Percentiles rank a stretch among this genome's conserved stretches.
Conservation (phyloP, 2,329 filamentous ascomycete species). For the Alternaria sp. region DNA sequence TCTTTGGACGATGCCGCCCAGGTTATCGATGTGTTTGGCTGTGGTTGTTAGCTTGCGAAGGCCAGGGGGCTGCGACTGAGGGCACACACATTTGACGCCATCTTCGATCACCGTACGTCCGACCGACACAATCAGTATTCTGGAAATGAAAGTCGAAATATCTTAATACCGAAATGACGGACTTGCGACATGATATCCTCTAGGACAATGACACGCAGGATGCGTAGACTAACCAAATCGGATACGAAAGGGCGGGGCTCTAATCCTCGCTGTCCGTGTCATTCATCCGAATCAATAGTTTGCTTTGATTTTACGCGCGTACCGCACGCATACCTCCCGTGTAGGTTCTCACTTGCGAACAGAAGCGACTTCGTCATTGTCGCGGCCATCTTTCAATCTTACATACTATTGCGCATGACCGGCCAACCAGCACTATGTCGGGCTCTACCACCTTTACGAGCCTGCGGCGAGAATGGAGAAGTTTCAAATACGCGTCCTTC, state of each 20-base stretch:
- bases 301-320: background rate
- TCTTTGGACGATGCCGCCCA: constrained; percentile 32
- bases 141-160: too few species aligned
- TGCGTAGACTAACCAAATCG: background rate
- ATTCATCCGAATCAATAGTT: background rate
- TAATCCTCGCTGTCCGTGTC: background rate
- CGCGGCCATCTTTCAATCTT: background rate
- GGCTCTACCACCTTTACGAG: background rate
- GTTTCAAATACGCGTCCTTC: background rate
- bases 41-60: background rate
- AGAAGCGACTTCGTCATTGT: background rate
- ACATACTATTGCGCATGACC: background rate
- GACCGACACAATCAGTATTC: too few species aligned
- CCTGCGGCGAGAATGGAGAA: background rate
- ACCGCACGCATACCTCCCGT: background rate
- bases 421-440: background rate
- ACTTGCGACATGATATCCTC: background rate
- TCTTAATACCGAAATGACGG: background rate
- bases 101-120: background rate
- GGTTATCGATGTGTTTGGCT: constrained; percentile 9
- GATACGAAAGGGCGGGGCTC: background rate
- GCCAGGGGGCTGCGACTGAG: background rate
- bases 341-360: background rate
- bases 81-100: background rate
- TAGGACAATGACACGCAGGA: background rate